phyloP scores from a whole-genome alignment of 169 alveolate species.

The Plasmodium relictum region DNA sequence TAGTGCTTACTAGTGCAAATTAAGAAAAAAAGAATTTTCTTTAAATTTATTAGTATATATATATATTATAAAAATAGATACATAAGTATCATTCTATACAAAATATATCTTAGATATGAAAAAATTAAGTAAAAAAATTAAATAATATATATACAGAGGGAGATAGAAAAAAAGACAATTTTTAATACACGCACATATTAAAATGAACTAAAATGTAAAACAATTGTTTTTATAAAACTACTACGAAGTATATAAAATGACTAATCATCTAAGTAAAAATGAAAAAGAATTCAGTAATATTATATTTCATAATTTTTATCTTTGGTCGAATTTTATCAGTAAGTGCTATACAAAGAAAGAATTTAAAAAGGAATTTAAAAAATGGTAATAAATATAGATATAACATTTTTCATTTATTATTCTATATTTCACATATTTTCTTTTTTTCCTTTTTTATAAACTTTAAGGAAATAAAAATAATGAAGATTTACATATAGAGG shows the following conservation, averaged over 20 bases:
- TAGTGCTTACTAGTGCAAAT: constrained; percentile 54
- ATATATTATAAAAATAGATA: background rate
- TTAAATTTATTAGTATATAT: background rate
- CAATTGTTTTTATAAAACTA: background rate
- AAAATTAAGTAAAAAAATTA: constrained; percentile 5
- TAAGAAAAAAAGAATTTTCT: background rate
- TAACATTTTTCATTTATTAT: background rate
- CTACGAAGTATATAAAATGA: constrained; percentile 29
- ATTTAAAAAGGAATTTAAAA: constrained; percentile 30
- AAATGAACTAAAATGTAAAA: too few relatives aligned
- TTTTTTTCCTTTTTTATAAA: constrained; percentile 6
- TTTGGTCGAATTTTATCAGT: constrained; percentile 18
- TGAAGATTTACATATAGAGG: constrained; percentile 12
- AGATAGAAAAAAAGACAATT: background rate
- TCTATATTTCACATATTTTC: background rate
- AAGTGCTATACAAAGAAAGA: constrained; percentile 31
- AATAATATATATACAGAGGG: background rate
- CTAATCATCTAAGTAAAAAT: constrained; percentile 19
- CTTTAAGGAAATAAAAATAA: constrained; percentile 23
- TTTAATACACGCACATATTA: background rate
- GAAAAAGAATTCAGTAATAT: constrained; percentile 43
- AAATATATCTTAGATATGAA: constrained; percentile 8
- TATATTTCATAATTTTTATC: constrained; percentile 30
- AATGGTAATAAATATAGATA: constrained; percentile 27
- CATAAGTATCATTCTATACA: background rate